Evolutionary conservation across 2,329 filamentous ascomycete species (phyloP), one percentile per base, ranked within the genome.

Genomic region (Polytolypa hystricis): DNA sequence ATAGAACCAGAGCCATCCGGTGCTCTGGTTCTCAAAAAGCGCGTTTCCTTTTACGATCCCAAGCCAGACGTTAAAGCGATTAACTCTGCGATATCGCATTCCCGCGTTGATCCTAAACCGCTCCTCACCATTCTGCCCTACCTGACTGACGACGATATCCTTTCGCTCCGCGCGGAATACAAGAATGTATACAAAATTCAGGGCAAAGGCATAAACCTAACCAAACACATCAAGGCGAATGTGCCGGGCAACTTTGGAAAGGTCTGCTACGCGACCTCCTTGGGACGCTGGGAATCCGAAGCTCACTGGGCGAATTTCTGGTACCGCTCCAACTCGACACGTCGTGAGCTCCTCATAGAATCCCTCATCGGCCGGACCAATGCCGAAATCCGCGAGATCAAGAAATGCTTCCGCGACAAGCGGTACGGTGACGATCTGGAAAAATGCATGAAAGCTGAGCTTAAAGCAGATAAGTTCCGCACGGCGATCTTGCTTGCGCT

Each of bases 221-320:
- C 66, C 28, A 70, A 70, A 31, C 68, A 70, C 46, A 61, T 71
- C 42, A 60, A 64, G 6, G 50, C 65, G 35, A 63, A 62, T 38
- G 40, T 59, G 2, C 52, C 64, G 2, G 62, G 62, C 12, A 79
- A 76, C 20, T 79, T 96, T 47, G 89, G 87, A 62, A 96, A 96
- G 62, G 82, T 83, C 5, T 86, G 81, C 52, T 95, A 96, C 57
- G 78, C 87, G 3, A 87, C 84, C 2, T 86, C 89, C 0, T 73
- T 96, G 0, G 91, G 91, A 7, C 73, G 74, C 35, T 96, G 86
- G 79, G 91, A 95, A 63, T 81, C 79, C 48, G 91, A 98, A 58
- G 84, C 85, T 0, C 94, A 94, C 68, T 98, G 91, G 87, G 86
- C 89, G 41, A 96, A 95, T 58, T 94, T 85, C 60, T 96, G 86